Evolutionary conservation across 257 asterid genomes (phyloP), one percentile per base, ranked within the genome.

Genomic region (Linderniella brevidens): DNA sequence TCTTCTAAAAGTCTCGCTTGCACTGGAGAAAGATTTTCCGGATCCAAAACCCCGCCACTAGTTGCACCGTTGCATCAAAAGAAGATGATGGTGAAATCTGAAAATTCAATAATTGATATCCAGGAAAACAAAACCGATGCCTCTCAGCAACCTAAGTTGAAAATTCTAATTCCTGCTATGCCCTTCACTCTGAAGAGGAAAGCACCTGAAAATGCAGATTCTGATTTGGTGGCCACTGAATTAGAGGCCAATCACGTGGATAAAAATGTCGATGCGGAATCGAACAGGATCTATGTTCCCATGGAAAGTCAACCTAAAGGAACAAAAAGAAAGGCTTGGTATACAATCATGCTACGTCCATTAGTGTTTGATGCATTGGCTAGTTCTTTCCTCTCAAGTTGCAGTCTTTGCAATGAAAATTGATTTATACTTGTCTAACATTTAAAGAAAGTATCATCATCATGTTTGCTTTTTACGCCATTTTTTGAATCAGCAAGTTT

Each of bases 301-400:
- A 12, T 43, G 59, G 77, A 72, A 14, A 54, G 14, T 25, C 68
- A 73, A 64, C 52, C 63, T 43, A 65, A 66, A 56, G 72, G 69
- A 42, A 57, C 55, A 53, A 79, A 73, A 60, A 54, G 62, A 62
- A 76, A 65, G 58, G 48, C 38, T 58, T 82, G 92, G 76, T 58
- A 11, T 67, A 38, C 55, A 46, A 55, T 53, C 48, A 56, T 53
- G 52, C 53, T 46, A 32, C 57, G 63, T 46, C 51, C 37, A 50
- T 37, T 41, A 14, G 19, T 49, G 20, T 45, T 56, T 5, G 52
- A 57, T 37, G 35, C 29, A 52, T 43, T 37, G 32, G 57, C 15
- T 52, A 41, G 40, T 36, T 57, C 46, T 4, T 37, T 47, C 17
- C 17, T 9, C 36, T 49, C 32, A 14, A 10, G 40, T 46, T 55